Base-by-base conservation (phyloP, 768 basidiomycete species). In the Pulveroboletus sp. region DNA sequence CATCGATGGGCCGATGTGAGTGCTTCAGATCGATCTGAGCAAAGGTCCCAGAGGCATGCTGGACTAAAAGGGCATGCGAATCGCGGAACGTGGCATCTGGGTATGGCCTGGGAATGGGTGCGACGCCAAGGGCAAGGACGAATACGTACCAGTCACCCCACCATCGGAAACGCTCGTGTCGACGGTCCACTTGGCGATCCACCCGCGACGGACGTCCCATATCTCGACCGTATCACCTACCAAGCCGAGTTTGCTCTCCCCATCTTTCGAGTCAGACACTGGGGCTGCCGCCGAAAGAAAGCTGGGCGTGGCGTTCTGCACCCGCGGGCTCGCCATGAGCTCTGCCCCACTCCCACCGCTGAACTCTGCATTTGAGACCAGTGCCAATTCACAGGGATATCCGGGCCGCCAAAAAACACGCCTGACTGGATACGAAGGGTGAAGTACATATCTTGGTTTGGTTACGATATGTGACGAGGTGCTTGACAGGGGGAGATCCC, bases 131-230 rank as follows among this genome's bases (percentile, higher is more conserved):
- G 17, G 26, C 15, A 21, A 1, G 36, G 6, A 47, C 32, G 50
- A 35, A 53, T 30, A 60, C 76, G 26, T 55, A 90, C 90, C 90
- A 11, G 84, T 84, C 4, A 86, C 81, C 21, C 83, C 83, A 6
- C 89, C 86, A 51, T 92, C 89, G 1, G 71, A 72, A 5, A 78
- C 73, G 11, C 80, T 81, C 13, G 82, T 80, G 18, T 73, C 76
- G 10, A 91, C 77, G 3, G 79, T 76, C 86, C 90, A 93, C 68
- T 93, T 93, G 6, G 86, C 84, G 43, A 92, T 76, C 79, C 85
- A 89, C 0, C 80, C 78, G 41, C 91, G 73, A 47, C 90, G 74
- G 2, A 88, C 86, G 63, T 93, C 90, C 91, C 91, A 93, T 21
- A 93, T 83, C 58, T 92, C 89, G 28, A 90, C 74, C 0, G 81